These are phyloP conservation scores for Pouteria glomerata DNA, from an alignment of 148 eudicot species.

Conservation along the genomic window DNA sequence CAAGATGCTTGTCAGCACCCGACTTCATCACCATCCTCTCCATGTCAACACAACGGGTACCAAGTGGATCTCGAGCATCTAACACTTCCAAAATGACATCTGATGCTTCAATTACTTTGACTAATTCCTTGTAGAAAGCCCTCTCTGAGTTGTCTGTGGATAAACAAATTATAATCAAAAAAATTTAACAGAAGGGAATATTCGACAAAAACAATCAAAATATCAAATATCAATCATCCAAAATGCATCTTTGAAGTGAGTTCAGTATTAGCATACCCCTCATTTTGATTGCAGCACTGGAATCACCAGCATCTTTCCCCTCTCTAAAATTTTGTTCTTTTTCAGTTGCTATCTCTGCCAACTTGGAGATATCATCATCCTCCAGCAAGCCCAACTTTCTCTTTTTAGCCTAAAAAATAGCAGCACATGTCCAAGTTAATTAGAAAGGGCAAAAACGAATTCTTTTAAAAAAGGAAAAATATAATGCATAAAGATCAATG, in stretches of 20 bases:
- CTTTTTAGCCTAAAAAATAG: constrained; percentile 51
- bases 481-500: not conserved
- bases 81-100: constrained; percentile 96
- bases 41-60: constrained; percentile 86
- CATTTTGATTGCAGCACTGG: constrained; percentile 27
- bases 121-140: constrained; percentile 91
- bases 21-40: constrained; percentile 84
- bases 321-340: constrained; percentile 28
- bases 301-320: constrained; percentile 25
- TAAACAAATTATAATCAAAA: constrained; percentile 11
- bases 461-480: not conserved
- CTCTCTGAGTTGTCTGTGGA: constrained; percentile 71
- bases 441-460: not conserved
- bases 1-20: constrained; percentile 78
- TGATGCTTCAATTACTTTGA: constrained; percentile 87
- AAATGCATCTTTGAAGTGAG: not conserved
- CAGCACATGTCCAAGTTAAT: not conserved
- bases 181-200: not conserved
- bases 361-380: constrained; percentile 33
- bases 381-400: constrained; percentile 76
- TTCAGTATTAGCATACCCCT: constrained; percentile 39
- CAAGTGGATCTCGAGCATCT: constrained; percentile 98
- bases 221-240: not conserved
- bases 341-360: constrained; percentile 22
- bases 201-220: not conserved